Percentiles rank a stretch among this genome's conserved stretches.
Conservation (phyloP, 2,329 filamentous ascomycete species). For the Fusarium foetens region DNA sequence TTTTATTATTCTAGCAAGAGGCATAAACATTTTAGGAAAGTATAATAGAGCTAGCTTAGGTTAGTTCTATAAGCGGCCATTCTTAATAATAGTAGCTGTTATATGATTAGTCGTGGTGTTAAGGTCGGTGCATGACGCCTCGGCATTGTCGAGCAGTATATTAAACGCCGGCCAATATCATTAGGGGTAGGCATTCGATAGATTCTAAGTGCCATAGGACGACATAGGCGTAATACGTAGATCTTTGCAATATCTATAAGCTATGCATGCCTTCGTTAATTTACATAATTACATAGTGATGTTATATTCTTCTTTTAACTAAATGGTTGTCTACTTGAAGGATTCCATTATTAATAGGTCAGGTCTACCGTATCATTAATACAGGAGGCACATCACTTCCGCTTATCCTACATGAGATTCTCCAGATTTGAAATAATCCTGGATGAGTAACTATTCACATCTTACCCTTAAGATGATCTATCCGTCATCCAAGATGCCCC, state of each 20-base stretch:
- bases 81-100: accelerated
- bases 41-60: constrained; percentile 2
- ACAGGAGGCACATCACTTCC: too few relatives aligned
- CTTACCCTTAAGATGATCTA: too few relatives aligned
- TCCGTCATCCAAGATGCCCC: too few relatives aligned
- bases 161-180: background rate
- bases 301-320: background rate
- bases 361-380: too few relatives aligned
- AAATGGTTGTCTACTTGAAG: background rate
- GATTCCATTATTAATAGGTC: too few relatives aligned
- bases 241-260: too few relatives aligned
- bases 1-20: background rate
- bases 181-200: accelerated
- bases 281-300: too few relatives aligned
- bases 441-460: background rate
- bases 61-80: background rate
- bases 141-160: background rate
- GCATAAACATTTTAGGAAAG: background rate
- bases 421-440: background rate
- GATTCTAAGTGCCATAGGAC: accelerated
- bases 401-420: background rate
- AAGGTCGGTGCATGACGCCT: background rate
- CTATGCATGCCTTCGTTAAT: too few relatives aligned
- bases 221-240: background rate
- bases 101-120: accelerated